phyloP scores from a whole-genome alignment of 805 yeast genomes.

The Saturnispora halmiae region DNA sequence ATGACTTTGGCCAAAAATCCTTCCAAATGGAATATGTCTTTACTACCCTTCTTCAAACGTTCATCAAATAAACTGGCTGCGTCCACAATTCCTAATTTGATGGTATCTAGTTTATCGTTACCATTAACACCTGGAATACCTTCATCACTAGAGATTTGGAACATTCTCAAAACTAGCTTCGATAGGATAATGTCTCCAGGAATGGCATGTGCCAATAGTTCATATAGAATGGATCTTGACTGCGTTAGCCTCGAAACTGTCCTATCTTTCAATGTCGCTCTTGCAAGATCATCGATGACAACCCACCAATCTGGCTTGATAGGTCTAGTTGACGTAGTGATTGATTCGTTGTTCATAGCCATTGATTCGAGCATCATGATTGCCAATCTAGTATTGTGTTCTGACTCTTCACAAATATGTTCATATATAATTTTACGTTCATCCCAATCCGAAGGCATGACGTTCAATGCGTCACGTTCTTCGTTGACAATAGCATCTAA shows the following conservation, averaged over 20 bases:
- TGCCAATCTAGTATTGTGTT: slow-evolving; percentile 71
- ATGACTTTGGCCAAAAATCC: slow-evolving; percentile 86
- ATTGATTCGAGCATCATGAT: slow-evolving; percentile 76
- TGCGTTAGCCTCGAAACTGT: slow-evolving; percentile 54
- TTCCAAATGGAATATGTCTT: slow-evolving; percentile 89
- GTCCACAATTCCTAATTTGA: slow-evolving; percentile 42
- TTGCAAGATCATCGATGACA: slow-evolving; percentile 62
- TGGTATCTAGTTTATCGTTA: slow-evolving; percentile 12
- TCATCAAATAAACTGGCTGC: slow-evolving; percentile 71
- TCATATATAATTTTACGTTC: slow-evolving; percentile 32
- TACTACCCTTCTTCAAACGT: slow-evolving; percentile 73
- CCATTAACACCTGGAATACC: slow-evolving; percentile 13
- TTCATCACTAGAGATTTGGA: slow-evolving; percentile 19
- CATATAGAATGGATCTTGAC: slow-evolving; percentile 65
- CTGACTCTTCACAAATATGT: slow-evolving; percentile 45
- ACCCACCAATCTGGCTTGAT: slow-evolving; percentile 83
- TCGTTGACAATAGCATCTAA: slow-evolving; percentile 45
- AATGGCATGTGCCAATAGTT: slow-evolving; percentile 84
- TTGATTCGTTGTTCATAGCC: slow-evolving; percentile 54
- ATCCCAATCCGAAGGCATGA: slow-evolving; percentile 29
- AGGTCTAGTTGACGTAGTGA: slow-evolving; percentile 40
- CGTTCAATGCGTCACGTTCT: slow-evolving; percentile 36
- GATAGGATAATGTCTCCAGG: slow-evolving; percentile 80
- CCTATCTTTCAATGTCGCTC: slow-evolving; percentile 48
- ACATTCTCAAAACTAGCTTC: slow-evolving; percentile 35